Evolutionary conservation across 225 moss, liverwort and hornwort species (phyloP), one percentile per base, ranked within the genome.

Genomic region (Climacium dendroides): DNA sequence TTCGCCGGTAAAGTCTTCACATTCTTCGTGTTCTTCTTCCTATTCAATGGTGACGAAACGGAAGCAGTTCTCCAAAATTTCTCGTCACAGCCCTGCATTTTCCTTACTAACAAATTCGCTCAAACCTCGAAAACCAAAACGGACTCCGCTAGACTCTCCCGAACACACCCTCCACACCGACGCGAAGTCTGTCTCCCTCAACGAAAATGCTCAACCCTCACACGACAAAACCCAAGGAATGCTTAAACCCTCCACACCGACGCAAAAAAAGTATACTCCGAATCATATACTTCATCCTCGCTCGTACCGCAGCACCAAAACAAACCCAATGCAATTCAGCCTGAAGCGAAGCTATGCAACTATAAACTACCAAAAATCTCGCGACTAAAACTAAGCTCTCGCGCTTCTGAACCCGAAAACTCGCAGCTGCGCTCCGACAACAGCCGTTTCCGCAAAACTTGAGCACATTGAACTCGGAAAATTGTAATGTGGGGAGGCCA

Each of bases 51-150:
- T 35, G 79, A 86, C 23, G 67, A 84, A 41, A 52, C 72, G 4
- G 81, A 57, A 17, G 6, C 47, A n/a, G 20, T 8, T 10, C 35
- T 19, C 85, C 85, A 62, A 7, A 78, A 9, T n/a, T 53, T 41
- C 13, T 79, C 74, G 23, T 82, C 88, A 80, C 86, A 78, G 59
- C 52, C 83, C 86, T 80, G 91, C 91, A 91, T 91, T 69, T 13
- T 80, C 41, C 48, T 50, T 26, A 13, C 59, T 20, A 5, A 25
- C 26, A 25, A 50, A 72, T 74, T 59, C 58, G 4, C 30, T 3
- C 7, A 22, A 53, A 62, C 26, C 60, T 70, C 77, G 6, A 9
- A 48, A 48, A 45, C 55, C 24, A 50, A 50, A 48, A 2, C 4
- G 45, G 2, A 70, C 69, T 70, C 58, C n/a, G 16, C 32, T 17